Base-by-base conservation (phyloP, 148 eudicot species). In the Cornus controversa region DNA sequence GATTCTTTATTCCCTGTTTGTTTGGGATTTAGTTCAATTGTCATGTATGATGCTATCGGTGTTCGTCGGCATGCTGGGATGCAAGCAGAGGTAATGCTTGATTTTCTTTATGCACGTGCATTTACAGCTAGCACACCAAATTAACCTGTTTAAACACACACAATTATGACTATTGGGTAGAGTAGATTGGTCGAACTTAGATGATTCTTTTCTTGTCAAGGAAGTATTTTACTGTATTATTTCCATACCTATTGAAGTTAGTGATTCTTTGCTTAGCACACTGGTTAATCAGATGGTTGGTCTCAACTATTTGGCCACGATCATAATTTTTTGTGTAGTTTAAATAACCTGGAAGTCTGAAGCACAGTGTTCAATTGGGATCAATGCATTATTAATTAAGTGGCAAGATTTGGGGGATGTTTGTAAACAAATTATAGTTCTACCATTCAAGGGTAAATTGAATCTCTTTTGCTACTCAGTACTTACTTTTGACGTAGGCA, bases 41-140 rank as follows among this genome's bases (percentile, higher is more conserved):
- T 92, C 58, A 94, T 94, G 97, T 94, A 94, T 87, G 98, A 94
- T 86, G 97, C 98, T 65, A 90, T 86, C 81, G 98, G 98, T 6
- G 98, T 94, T 15, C 76, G 98, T 58, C 80, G 98, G 67, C 98
- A 94, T 76, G 98, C 98, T 65, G 98, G 98, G 45, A 92, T 94
- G 92, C 98, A 94, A 76, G 98, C 98, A 63, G 80, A 92, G 97
- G 98, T 92, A 40, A 40, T 40, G 8, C 0, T 50, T 50, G 57
- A 50, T 11, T 50, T 40, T 13, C 20, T 50, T 11, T 45, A 45
- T 45, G 50, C 4, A 11, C 7, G 50, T 45, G 13, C 13, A 45
- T 45, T 45, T 45, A 45, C 50, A 45, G 50, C 50, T 8, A 8
- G 50, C 50, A 45, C 10, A 45, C 50, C 50, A 8, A 8, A 8